Conservation (phyloP, 305 asterid genomes). For the Fraxinus paxiana region DNA sequence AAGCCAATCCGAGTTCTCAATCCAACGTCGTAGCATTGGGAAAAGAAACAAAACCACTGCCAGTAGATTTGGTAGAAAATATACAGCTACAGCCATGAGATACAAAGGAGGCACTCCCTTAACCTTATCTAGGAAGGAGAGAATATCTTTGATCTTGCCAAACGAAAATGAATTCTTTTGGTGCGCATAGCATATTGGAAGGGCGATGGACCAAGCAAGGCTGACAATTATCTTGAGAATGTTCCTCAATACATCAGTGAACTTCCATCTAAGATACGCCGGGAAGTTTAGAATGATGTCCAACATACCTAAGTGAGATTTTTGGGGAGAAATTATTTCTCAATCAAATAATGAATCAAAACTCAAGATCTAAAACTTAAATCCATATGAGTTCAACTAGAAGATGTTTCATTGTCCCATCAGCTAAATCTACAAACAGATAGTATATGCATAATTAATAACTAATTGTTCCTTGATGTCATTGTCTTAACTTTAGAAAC, state of each 20-base stretch:
- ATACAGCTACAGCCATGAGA: constrained; percentile 68
- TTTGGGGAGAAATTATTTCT: constrained; percentile 21
- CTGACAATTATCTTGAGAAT: constrained; percentile 77
- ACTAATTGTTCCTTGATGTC: not conserved
- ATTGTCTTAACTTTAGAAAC: constrained; percentile 2
- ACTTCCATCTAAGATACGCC: constrained; percentile 84
- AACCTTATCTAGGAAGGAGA: constrained; percentile 60
- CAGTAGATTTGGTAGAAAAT: constrained; percentile 81
- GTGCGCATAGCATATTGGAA: constrained; percentile 67
- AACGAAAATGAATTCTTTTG: constrained; percentile 45
- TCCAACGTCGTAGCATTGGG: constrained; percentile 96
- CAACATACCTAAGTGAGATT: constrained; percentile 61
- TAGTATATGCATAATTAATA: not conserved
- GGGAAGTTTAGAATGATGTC: constrained; percentile 86
- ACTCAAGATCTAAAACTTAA: constrained; percentile 20
- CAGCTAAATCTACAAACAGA: not conserved
- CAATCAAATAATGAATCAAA: constrained; percentile 19
- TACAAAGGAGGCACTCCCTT: constrained; percentile 92
- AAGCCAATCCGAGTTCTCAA: constrained; percentile 96
- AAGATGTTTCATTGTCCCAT: not conserved
- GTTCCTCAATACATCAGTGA: constrained; percentile 65
- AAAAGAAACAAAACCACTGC: constrained; percentile 69
- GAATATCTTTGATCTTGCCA: constrained; percentile 37
- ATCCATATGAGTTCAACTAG: constrained; percentile 16
- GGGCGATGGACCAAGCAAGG: constrained; percentile 78